A percentile compares a stretch with the other conserved stretches of the same genome.
Evolutionary conservation across 495 filamentous ascomycete genomes (phyloP).

Genomic region (Xylaria grammica): DNA sequence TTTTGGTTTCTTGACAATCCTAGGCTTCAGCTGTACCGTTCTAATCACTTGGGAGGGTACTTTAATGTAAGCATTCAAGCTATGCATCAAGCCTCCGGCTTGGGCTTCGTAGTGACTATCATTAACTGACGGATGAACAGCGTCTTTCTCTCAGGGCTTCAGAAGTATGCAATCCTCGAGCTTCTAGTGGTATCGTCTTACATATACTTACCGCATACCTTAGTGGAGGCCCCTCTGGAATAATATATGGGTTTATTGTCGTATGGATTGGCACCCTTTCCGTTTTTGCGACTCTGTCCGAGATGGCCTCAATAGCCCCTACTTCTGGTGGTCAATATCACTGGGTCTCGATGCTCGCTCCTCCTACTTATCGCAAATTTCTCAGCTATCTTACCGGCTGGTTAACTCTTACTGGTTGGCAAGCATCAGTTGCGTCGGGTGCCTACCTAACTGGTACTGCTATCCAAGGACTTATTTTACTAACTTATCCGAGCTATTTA

Average conservation of each 20-base stretch:
- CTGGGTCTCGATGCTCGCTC: constrained; percentile 66
- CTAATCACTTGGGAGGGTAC: constrained; percentile 52
- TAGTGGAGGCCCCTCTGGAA: constrained; percentile 38
- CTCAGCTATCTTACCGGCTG: constrained; percentile 64
- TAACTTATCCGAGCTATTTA: constrained; percentile 53
- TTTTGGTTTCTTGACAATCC: constrained; percentile 50
- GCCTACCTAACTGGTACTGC: constrained; percentile 62
- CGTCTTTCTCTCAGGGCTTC: neutral
- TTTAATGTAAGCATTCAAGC: constrained; percentile 30
- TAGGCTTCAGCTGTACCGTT: constrained; percentile 53
- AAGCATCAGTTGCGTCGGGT: constrained; percentile 58
- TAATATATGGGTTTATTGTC: constrained; percentile 37
- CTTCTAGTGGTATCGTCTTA: neutral
- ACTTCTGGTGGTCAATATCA: constrained; percentile 45
- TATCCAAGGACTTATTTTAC: constrained; percentile 64
- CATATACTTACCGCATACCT: neutral
- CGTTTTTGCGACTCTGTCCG: constrained; percentile 32
- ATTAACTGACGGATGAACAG: neutral
- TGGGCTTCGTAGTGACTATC: neutral
- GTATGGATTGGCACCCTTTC: constrained; percentile 33
- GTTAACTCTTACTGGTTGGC: constrained; percentile 66
- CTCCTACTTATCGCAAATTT: constrained; percentile 58
- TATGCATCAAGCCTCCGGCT: neutral
- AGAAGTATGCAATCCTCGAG: constrained; percentile 6
- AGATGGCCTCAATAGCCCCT: constrained; percentile 43